Conservation (phyloP, 805 yeast genomes). For the Candida morakotiae region DNA sequence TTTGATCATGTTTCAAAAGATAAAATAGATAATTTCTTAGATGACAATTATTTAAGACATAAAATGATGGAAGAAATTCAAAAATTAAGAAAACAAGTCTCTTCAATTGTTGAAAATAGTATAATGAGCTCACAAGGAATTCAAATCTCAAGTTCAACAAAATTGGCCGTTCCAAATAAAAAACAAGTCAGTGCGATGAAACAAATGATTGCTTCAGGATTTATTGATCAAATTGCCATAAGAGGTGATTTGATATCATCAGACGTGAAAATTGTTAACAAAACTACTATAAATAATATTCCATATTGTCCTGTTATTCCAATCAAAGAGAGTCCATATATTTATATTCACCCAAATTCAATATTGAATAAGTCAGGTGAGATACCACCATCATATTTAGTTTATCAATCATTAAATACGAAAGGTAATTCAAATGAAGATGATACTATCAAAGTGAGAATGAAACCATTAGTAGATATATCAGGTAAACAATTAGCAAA, state of each 20-base stretch:
- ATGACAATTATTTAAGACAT: conserved; percentile 63
- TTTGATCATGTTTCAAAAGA: conserved; percentile 64
- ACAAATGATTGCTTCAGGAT: conserved; percentile 92
- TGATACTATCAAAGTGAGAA: conserved; percentile 45
- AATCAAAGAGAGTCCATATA: conserved; percentile 47
- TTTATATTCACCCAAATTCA: conserved; percentile 79
- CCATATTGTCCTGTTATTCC: conserved; percentile 58
- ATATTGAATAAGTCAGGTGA: conserved; percentile 57
- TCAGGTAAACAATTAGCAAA: conserved; percentile 72
- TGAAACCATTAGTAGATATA: conserved; percentile 75
- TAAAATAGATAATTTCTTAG: conserved; percentile 44
- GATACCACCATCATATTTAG: conserved; percentile 74
- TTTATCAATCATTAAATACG: conserved; percentile 63
- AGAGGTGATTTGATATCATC: conserved; percentile 72
- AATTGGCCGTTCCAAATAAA: conserved; percentile 62
- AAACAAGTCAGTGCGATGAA: conserved; percentile 73
- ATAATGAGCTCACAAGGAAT: conserved; percentile 54
- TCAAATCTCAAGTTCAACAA: conserved; percentile 29
- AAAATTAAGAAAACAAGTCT: conserved; percentile 76
- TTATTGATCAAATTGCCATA: conserved; percentile 83
- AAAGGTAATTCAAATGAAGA: conserved; percentile 45
- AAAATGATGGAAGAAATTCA: conserved; percentile 83
- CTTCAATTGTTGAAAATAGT: conserved; percentile 57
- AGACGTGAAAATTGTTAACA: conserved; percentile 58
- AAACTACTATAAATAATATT: conserved; percentile 50